Percentiles rank a stretch among this genome's conserved stretches.
phyloP scores from a whole-genome alignment of 2,329 filamentous ascomycete species.

The Metarhizium robertsii region DNA sequence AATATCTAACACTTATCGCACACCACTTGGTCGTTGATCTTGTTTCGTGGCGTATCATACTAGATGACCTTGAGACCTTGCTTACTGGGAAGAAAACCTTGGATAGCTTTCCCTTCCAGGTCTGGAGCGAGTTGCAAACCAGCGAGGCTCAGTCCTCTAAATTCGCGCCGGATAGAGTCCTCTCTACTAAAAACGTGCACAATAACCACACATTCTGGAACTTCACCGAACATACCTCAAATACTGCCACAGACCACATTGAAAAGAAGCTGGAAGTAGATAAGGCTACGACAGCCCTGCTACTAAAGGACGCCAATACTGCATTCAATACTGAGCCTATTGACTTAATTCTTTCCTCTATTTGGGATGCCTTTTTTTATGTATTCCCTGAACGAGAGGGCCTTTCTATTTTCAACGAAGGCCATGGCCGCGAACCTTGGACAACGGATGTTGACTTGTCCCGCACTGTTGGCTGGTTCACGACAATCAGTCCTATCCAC shows the following conservation, averaged over 20 bases:
- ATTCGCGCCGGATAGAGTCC: neutral
- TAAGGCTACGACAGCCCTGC: neutral
- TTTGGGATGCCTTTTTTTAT: slow-evolving; percentile 17
- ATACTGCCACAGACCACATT: slow-evolving; percentile 3
- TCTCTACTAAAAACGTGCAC: neutral
- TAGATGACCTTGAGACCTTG: slow-evolving; percentile 32
- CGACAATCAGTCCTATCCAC: slow-evolving; percentile 21
- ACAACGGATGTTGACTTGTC: neutral
- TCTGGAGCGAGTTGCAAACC: slow-evolving; percentile 24
- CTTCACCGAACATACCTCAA: neutral
- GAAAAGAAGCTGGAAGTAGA: neutral
- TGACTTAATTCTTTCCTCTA: slow-evolving; percentile 21
- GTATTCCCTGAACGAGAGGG: slow-evolving; percentile 16
- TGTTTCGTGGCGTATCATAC: slow-evolving; percentile 34
- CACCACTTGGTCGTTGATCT: slow-evolving; percentile 34
- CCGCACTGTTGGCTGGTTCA: slow-evolving; percentile 21
- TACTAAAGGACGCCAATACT: slow-evolving; percentile 10
- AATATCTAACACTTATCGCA: slow-evolving; percentile 20
- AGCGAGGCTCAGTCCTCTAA: slow-evolving; percentile 14
- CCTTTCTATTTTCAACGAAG: slow-evolving; percentile 18
- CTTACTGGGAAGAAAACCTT: slow-evolving; percentile 14
- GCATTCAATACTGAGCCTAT: slow-evolving; percentile 20
- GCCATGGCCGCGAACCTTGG: neutral
- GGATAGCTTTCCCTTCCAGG: slow-evolving; percentile 21
- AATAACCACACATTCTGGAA: slow-evolving; percentile 2